Evolutionary conservation across 371 early-diverging fungal species (phyloP).

Genomic region (Sporodiniella umbellata): DNA sequence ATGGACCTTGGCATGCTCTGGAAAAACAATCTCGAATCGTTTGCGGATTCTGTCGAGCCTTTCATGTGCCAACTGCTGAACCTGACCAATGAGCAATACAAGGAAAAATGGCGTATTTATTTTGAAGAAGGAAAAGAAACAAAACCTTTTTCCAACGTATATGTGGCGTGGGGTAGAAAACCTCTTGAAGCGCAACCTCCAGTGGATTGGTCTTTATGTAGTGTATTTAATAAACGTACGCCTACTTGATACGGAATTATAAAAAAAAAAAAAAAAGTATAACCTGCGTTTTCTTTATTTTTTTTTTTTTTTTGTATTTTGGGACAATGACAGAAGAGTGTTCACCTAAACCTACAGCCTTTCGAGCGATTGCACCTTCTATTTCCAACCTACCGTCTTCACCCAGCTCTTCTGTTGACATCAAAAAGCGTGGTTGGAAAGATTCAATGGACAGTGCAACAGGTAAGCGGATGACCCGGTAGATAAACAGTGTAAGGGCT

Average conservation of each 20-base stretch:
- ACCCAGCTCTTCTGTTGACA: neutral
- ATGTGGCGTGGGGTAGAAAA: constrained; percentile 30
- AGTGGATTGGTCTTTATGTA: constrained; percentile 18
- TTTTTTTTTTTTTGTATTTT: constrained; percentile 1
- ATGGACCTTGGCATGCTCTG: constrained; percentile 29
- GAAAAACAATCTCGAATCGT: constrained; percentile 30
- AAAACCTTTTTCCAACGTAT: constrained; percentile 27
- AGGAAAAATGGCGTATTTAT: constrained; percentile 8
- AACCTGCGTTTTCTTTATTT: neutral
- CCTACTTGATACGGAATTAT: too few species aligned
- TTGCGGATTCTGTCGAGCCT: constrained; percentile 21
- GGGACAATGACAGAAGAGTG: constrained; percentile 1
- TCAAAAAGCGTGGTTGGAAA: constrained; percentile 16
- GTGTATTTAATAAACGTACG: neutral
- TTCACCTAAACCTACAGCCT: constrained; percentile 4
- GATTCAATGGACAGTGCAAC: neutral
- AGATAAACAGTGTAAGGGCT: too few species aligned
- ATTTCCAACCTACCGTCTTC: constrained; percentile 7
- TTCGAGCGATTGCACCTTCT: constrained; percentile 23
- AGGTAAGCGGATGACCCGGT: too few species aligned
- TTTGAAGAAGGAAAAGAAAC: constrained; percentile 11
- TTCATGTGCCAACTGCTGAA: constrained; percentile 12
- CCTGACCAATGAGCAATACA: constrained; percentile 7
- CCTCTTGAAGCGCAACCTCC: neutral
- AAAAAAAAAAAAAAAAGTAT: neutral